phyloP scores from a whole-genome alignment of 306 rosid species.

The Pyrus betulifolia region DNA sequence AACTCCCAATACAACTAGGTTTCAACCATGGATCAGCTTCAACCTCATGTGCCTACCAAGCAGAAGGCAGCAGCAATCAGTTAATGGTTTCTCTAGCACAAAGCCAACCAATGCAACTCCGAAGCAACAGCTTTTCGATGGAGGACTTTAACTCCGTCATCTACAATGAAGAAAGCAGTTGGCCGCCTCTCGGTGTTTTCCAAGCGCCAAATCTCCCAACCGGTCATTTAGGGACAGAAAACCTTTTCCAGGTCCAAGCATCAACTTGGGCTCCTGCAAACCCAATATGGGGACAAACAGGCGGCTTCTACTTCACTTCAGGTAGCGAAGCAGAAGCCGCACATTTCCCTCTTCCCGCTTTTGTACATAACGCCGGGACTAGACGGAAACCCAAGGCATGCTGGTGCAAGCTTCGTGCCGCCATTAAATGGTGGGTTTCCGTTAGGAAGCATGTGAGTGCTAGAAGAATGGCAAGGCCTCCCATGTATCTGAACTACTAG shows the following conservation, averaged over 20 bases:
- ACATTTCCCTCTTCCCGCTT: not conserved
- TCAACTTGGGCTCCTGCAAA: constrained; percentile 7
- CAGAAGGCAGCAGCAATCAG: constrained; percentile 14
- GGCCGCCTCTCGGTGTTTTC: constrained; percentile 3
- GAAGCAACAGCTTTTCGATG: constrained; percentile 2
- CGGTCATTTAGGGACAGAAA: constrained; percentile 18
- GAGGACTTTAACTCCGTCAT: constrained; percentile 16
- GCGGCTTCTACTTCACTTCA: not conserved
- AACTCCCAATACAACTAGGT: constrained; percentile 4
- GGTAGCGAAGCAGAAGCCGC: constrained; percentile 19
- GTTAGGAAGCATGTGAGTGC: constrained; percentile 22
- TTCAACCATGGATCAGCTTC: constrained; percentile 9
- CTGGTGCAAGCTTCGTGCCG: constrained; percentile 36
- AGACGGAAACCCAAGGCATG: constrained; percentile 42
- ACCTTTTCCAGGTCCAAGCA: constrained; percentile 1
- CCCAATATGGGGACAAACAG: constrained; percentile 21
- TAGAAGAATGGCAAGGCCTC: constrained; percentile 23
- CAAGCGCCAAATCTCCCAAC: constrained; percentile 3
- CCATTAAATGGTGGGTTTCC: constrained; percentile 35
- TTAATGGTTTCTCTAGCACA: not conserved
- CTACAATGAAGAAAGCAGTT: constrained; percentile 16
- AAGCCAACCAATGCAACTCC: constrained; percentile 4
- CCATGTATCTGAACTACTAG: not conserved
- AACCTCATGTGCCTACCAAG: constrained; percentile 16
- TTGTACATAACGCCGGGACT: constrained; percentile 10